Conservation (phyloP, 2,329 filamentous ascomycete species). For the Ceratocystis albifundus region DNA sequence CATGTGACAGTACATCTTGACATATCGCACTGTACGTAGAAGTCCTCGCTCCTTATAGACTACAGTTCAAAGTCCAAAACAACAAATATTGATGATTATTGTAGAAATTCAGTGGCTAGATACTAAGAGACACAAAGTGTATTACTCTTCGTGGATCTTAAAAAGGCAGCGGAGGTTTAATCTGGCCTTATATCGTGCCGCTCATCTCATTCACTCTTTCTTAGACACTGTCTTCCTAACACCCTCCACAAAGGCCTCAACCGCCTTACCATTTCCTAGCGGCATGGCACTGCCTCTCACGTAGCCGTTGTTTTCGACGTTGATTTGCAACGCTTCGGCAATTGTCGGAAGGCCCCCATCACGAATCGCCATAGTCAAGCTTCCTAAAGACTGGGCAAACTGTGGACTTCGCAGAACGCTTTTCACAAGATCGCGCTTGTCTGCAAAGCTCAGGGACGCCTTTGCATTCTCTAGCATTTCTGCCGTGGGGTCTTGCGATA, state of each 20-base stretch:
- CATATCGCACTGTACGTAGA: neutral
- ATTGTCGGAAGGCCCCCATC: slow-evolving; percentile 87
- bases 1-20: neutral
- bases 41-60: neutral
- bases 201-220: slow-evolving; percentile 15
- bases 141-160: neutral
- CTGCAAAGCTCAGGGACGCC: slow-evolving; percentile 56
- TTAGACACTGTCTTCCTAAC: slow-evolving; percentile 59
- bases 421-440: slow-evolving; percentile 71
- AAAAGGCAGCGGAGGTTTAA: neutral
- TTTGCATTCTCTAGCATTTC: slow-evolving; percentile 62
- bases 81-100: neutral
- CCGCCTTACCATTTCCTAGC: slow-evolving; percentile 73
- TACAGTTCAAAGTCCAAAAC: neutral
- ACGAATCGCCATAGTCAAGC: slow-evolving; percentile 73
- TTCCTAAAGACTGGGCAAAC: slow-evolving; percentile 74
- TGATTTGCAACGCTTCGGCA: slow-evolving; percentile 70
- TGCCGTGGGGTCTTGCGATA: slow-evolving; percentile 53
- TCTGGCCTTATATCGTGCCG: neutral
- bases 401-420: slow-evolving; percentile 82
- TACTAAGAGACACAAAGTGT: neutral
- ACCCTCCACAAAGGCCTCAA: slow-evolving; percentile 83
- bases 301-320: slow-evolving; percentile 73
- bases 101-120: neutral
- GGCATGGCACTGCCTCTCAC: slow-evolving; percentile 69